Evolutionary conservation across 2,329 filamentous ascomycete species (phyloP).

Genomic region (Neurospora sp.): DNA sequence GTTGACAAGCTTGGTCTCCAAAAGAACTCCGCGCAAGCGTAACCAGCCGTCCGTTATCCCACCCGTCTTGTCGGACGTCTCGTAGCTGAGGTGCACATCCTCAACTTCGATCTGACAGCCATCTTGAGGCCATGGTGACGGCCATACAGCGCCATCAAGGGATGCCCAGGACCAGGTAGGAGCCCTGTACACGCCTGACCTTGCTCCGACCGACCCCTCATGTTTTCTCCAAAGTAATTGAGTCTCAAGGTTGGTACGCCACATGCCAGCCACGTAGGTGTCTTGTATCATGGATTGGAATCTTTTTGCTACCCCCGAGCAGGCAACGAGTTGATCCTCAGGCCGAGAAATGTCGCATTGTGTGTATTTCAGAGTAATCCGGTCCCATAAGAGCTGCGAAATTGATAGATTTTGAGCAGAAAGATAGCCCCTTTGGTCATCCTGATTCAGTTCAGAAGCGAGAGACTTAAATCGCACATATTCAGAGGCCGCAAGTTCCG

Average conservation of each 20-base stretch:
- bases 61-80: not conserved
- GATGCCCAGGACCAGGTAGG: slow-evolving; percentile 7
- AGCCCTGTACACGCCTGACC: not conserved
- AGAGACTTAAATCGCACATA: not conserved
- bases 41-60: slow-evolving; percentile 2
- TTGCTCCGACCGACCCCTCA: too few species aligned
- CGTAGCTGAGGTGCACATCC: slow-evolving; percentile 1
- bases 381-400: not conserved
- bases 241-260: slow-evolving; percentile 1
- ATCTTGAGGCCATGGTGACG: not conserved
- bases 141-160: not conserved
- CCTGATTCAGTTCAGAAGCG: accelerated
- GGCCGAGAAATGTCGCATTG: not conserved
- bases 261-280: slow-evolving; percentile 5
- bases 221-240: slow-evolving; percentile 5
- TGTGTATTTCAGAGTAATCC: not conserved
- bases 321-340: slow-evolving; percentile 5
- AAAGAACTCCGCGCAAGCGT: slow-evolving; percentile 1
- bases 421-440: not conserved
- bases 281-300: not conserved
- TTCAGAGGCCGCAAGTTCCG: not conserved
- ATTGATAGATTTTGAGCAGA: too few species aligned
- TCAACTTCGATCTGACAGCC: slow-evolving; percentile 1
- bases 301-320: not conserved
- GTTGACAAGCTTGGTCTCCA: not conserved